Base-by-base conservation (phyloP, 257 asterid species). In the Sherardia arvensis region DNA sequence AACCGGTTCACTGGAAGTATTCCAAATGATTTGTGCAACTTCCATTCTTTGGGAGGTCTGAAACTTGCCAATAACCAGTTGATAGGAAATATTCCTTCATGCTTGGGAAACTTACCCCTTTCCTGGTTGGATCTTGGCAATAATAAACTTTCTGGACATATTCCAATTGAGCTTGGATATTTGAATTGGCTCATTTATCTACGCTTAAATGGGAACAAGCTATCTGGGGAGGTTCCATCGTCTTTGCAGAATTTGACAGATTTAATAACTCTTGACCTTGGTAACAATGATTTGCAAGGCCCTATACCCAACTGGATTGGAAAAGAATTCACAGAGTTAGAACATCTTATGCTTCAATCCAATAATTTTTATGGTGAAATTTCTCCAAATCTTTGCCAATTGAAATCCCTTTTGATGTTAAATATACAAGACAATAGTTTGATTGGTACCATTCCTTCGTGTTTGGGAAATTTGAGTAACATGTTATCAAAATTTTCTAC, bases 371-470 rank as follows among this genome's bases (percentile, higher is more conserved):
- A 4, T 10, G 59, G 59, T 11, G 18, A 25, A 1, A 54, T 54
- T 23, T 9, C n/a, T 54, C 1, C 11, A 3, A 59, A 65, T 8
- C 55, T 74, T 1, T 78, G 80, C 64, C 65, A 17, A 3, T 72
- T 74, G 4, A 18, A 25, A 1, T 48, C 33, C 2, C 71, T 78
- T n/a, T 77, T 65, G 53, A 23, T 64, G 10, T 20, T 78, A 27
- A 74, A 74, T 61, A 20, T 78, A 22, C 75, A 77, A 1, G 49
- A 67, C 1, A 78, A 74, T 57, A 53, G 28, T 14, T 36, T 71
- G 2, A 38, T 70, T 0, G 77, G 83, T 17, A 4, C 1, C 14
- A 68, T 71, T 40, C 76, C 83, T 0, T 49, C 18, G 1, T 78
- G 79, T 56, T 59, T 78, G 11, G 23, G 67, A 23, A 47, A 64